phyloP scores from a whole-genome alignment of 2,329 filamentous ascomycete species.

The Colletotrichum abscissum region DNA sequence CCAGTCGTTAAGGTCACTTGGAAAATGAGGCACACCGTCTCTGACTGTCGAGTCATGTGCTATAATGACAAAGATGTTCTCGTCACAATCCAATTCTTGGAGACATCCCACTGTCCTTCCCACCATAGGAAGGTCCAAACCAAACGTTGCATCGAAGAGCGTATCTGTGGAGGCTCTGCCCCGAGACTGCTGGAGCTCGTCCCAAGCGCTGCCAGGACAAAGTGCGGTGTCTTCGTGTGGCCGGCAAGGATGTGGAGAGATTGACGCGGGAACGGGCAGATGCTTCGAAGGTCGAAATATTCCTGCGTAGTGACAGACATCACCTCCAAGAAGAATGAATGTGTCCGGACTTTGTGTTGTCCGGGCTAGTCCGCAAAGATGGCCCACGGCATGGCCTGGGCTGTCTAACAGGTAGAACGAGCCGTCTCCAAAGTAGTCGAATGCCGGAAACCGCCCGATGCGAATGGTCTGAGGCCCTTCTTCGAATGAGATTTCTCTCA shows the following conservation, averaged over 20 bases:
- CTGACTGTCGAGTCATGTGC: constrained; percentile 40
- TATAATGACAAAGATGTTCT: constrained; percentile 40
- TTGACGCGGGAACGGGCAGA: constrained; percentile 45
- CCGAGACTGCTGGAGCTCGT: constrained; percentile 38
- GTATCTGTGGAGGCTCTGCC: constrained; percentile 38
- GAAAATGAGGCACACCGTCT: constrained; percentile 39
- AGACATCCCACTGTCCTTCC: constrained; percentile 36
- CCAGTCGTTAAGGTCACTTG: constrained; percentile 39
- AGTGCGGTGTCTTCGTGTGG: constrained; percentile 14
- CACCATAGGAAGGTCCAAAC: constrained; percentile 38
- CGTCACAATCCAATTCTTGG: constrained; percentile 38
- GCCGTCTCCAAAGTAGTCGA: constrained; percentile 56
- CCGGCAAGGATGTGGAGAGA: constrained; percentile 40
- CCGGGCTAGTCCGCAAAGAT: constrained; percentile 54
- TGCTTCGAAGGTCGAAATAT: constrained; percentile 48
- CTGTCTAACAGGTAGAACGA: constrained; percentile 54
- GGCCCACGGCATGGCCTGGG: constrained; percentile 53
- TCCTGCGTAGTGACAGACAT: constrained; percentile 54
- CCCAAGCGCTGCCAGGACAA: constrained; percentile 38
- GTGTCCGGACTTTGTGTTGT: constrained; percentile 46
- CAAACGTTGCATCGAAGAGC: constrained; percentile 40
- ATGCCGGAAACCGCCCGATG: constrained; percentile 50
- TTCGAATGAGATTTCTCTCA: constrained; percentile 43
- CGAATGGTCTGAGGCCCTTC: constrained; percentile 38
- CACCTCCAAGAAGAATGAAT: constrained; percentile 55